Conservation (phyloP, 495 filamentous ascomycete genomes). For the Penicillium goetzii region DNA sequence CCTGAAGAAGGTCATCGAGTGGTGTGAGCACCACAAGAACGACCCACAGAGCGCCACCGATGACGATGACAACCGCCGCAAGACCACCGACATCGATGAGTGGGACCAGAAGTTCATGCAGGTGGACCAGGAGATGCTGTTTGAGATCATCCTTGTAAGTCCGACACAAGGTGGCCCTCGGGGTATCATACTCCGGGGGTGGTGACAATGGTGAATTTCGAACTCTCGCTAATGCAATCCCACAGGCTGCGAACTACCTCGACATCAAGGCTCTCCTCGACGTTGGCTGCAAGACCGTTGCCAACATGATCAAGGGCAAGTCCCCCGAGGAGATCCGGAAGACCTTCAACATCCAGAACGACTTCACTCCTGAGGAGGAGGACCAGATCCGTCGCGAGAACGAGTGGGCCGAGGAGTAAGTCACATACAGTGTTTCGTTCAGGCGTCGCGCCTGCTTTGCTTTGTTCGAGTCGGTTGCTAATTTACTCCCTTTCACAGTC, state of each 20-base stretch:
- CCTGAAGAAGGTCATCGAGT: slow-evolving; percentile 93
- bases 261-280: slow-evolving; percentile 72
- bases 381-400: slow-evolving; percentile 73
- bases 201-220: not conserved
- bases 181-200: not conserved
- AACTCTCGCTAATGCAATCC: slow-evolving; percentile 7
- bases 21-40: slow-evolving; percentile 91
- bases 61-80: slow-evolving; percentile 92
- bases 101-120: slow-evolving; percentile 99
- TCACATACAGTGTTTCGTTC: slow-evolving; percentile 5
- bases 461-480: not conserved
- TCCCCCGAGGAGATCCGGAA: slow-evolving; percentile 74
- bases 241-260: slow-evolving; percentile 69
- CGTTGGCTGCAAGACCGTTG: slow-evolving; percentile 70
- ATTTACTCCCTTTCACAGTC: not conserved
- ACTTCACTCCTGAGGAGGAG: slow-evolving; percentile 76
- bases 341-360: slow-evolving; percentile 76
- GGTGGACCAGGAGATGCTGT: slow-evolving; percentile 99
- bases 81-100: slow-evolving; percentile 98
- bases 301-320: slow-evolving; percentile 77
- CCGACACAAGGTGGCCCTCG: not conserved
- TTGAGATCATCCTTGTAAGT: slow-evolving; percentile 96
- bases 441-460: not conserved
- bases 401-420: slow-evolving; percentile 73
- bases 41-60: slow-evolving; percentile 83